phyloP scores from a whole-genome alignment of 176 grass and related monocot genomes.

The Aegilops tauschii region DNA sequence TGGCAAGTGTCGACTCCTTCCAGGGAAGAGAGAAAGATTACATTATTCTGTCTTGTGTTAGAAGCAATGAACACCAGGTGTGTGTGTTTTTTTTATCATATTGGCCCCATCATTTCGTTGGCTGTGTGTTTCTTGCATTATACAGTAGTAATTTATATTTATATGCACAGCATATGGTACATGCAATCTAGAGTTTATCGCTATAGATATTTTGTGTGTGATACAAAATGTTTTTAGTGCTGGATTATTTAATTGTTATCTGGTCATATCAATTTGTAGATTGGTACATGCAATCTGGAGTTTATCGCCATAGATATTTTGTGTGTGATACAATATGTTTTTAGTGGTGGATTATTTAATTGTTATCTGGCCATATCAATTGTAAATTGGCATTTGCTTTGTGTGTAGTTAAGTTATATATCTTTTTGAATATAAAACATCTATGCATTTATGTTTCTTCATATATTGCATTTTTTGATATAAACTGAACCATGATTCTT shows the following conservation, averaged over 20 bases:
- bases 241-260: background rate
- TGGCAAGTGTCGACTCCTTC: slow-evolving; percentile 98
- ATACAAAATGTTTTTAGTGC: background rate
- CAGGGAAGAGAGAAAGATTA: slow-evolving; percentile 99
- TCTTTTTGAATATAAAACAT: background rate
- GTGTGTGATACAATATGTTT: background rate
- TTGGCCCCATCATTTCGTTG: background rate
- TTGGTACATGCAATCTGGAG: background rate
- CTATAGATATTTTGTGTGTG: background rate
- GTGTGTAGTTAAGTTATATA: background rate
- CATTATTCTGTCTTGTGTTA: slow-evolving; percentile 98
- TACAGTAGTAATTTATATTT: background rate
- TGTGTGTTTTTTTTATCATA: slow-evolving; percentile 13
- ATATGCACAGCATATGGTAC: background rate
- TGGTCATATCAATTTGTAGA: background rate
- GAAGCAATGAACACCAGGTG: slow-evolving; percentile 99
- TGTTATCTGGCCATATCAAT: background rate
- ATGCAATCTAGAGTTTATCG: background rate
- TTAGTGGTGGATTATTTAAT: background rate
- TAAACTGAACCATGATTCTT: slow-evolving; percentile 4
- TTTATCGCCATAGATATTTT: background rate
- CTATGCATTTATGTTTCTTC: background rate
- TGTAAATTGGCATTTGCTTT: slow-evolving; percentile 3
- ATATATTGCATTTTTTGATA: background rate
- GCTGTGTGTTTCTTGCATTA: background rate